Conservation (phyloP, 2,329 filamentous ascomycete species). For the Fusarium sp. region DNA sequence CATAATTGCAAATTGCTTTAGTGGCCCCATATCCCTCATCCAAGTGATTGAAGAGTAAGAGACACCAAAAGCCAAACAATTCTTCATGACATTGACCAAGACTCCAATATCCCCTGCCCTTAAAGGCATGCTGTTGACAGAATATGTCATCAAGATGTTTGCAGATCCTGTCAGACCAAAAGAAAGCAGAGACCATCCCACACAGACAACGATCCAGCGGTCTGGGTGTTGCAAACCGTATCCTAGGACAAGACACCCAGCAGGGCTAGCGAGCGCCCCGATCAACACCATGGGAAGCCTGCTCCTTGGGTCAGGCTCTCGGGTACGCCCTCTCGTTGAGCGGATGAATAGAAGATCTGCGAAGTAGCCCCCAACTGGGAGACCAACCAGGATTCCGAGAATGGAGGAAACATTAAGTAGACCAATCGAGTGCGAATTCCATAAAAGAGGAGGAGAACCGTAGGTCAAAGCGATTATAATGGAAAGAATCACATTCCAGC, state of each 20-base stretch:
- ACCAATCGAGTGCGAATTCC: constrained; percentile 3
- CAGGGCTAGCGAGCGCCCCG: not conserved
- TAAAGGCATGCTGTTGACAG: constrained; percentile 4
- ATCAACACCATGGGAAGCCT: constrained; percentile 6
- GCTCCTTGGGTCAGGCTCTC: not conserved
- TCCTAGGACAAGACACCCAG: not conserved
- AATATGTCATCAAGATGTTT: constrained; percentile 11
- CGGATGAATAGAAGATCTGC: constrained; percentile 14
- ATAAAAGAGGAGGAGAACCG: too few relatives aligned
- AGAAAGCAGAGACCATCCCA: constrained; percentile 5
- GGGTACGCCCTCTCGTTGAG: not conserved
- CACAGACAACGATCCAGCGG: not conserved
- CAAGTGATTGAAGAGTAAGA: constrained; percentile 6
- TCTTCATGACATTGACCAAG: constrained; percentile 17
- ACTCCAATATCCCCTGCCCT: constrained; percentile 18
- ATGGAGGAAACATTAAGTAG: not conserved
- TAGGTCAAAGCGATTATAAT: too few relatives aligned
- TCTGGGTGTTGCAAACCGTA: not conserved
- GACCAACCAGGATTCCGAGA: constrained; percentile 2
- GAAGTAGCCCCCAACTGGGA: not conserved
- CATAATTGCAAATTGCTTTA: constrained; percentile 6
- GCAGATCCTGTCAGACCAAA: constrained; percentile 18
- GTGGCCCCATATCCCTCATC: not conserved
- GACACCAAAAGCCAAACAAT: constrained; percentile 9
- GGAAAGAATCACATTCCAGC: constrained; percentile 9